A percentile compares a stretch with the other conserved stretches of the same genome.
phyloP scores from a whole-genome alignment of 257 asterid genomes.

The Solanum dulcamara region DNA sequence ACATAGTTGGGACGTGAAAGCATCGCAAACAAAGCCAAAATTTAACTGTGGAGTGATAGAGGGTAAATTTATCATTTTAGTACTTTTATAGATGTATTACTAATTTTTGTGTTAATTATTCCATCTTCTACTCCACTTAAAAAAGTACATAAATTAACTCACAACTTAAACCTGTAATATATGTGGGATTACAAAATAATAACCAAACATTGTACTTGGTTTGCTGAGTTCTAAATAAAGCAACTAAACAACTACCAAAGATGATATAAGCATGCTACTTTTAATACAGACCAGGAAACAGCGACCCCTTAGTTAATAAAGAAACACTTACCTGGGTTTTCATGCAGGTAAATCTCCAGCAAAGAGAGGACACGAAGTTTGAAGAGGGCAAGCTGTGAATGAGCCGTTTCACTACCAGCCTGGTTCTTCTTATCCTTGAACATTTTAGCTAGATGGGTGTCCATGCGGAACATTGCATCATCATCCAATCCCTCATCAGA shows the following conservation, averaged over 20 bases:
- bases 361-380: constrained; percentile 91
- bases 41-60: background rate
- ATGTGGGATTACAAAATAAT: background rate
- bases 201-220: background rate
- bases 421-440: constrained; percentile 70
- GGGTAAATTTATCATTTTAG: background rate
- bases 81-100: background rate
- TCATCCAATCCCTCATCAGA: constrained; percentile 94
- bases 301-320: background rate
- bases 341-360: constrained; percentile 87
- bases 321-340: constrained; percentile 77
- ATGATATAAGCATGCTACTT: background rate
- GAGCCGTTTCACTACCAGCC: constrained; percentile 88
- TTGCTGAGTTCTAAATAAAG: background rate
- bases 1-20: background rate
- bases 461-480: constrained; percentile 92
- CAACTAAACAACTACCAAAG: background rate
- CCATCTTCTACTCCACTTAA: background rate
- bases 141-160: background rate
- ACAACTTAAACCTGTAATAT: background rate
- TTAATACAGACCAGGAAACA: background rate
- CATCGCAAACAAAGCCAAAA: background rate
- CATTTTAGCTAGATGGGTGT: constrained; percentile 52
- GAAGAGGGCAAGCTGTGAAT: constrained; percentile 92
- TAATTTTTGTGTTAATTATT: background rate